Conservation (phyloP, 768 basidiomycete species). For the Psilocybe cubensis region DNA sequence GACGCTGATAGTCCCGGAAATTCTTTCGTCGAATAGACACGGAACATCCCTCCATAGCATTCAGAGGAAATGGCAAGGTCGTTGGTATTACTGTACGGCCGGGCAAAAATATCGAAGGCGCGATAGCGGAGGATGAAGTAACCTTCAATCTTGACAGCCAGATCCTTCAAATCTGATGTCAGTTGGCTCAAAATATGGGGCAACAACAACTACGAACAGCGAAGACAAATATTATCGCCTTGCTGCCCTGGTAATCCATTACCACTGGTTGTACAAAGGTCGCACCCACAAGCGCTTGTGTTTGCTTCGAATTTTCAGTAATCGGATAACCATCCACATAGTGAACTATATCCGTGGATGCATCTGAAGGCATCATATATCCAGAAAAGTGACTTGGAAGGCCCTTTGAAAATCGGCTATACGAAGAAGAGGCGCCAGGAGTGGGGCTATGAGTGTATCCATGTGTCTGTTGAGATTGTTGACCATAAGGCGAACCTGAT, state of each 20-base stretch:
- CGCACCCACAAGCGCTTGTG: slow-evolving; percentile 57
- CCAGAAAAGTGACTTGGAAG: slow-evolving; percentile 16
- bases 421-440: neutral
- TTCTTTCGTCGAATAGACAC: slow-evolving; percentile 72
- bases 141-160: slow-evolving; percentile 73
- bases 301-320: slow-evolving; percentile 54
- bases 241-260: slow-evolving; percentile 61
- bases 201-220: slow-evolving; percentile 44
- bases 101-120: slow-evolving; percentile 62
- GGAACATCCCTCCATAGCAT: slow-evolving; percentile 65
- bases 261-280: slow-evolving; percentile 61
- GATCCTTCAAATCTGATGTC: slow-evolving; percentile 46
- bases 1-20: slow-evolving; percentile 71
- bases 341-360: slow-evolving; percentile 42
- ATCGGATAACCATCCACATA: slow-evolving; percentile 43
- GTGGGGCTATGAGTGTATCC: neutral
- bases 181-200: neutral
- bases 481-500: neutral
- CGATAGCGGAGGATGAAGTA: slow-evolving; percentile 68
- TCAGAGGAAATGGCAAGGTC: slow-evolving; percentile 60
- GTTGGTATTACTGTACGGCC: slow-evolving; percentile 25
- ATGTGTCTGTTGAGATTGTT: neutral
- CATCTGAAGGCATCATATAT: slow-evolving; percentile 17
- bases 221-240: slow-evolving; percentile 65
- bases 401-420: slow-evolving; percentile 2